Evolutionary conservation across 2,329 filamentous ascomycete species (phyloP), one percentile per base, ranked within the genome.

Genomic region (Venturia pyrina): DNA sequence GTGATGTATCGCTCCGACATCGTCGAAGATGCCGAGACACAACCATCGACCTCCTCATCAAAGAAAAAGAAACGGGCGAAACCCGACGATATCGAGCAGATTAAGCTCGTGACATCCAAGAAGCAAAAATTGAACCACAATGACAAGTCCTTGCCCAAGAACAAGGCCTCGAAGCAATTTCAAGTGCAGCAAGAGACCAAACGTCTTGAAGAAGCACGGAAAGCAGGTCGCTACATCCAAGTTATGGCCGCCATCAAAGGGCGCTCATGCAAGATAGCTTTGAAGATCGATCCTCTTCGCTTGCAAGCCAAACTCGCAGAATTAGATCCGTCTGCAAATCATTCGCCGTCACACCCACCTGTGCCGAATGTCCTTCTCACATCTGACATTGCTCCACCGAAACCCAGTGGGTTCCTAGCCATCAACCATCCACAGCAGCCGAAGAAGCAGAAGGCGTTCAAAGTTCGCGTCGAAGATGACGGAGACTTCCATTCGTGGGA

Each of bases 181-280:
- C 77, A 80, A 67, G 78, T 78, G 64, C 77, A 81, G 68, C 76
- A 80, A 59, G 76, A 81, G 73, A 79, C 69, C 72, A 78, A 73
- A 71, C 74, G 75, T 17, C 68, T 77, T 11, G 75, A 78, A 4
- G 74, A 77, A n/a, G 76, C 76, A 1, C 75, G 73, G 67, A 76
- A 75, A 15, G 75, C 80, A 34, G 79, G 80, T 40, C 74, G 79
- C 0, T 80, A 75, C 65, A 78, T 80, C 62, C 73, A 79, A 65
- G 75, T 81, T n/a, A 75, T 76, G 62, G 80, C 79, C 17, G 74
- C 75, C 19, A 76, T 81, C 71, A 76, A 77, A 65, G 75, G 75
- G 44, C 80, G 79, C 69, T 78, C 76, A 46, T 78, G 75, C 48
- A 70, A 81, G 17, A 76, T 81, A 10, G 77, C 71, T 59, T 71